Conservation (phyloP, 2,329 filamentous ascomycete genomes). For the Neofusicoccum umdonicola region DNA sequence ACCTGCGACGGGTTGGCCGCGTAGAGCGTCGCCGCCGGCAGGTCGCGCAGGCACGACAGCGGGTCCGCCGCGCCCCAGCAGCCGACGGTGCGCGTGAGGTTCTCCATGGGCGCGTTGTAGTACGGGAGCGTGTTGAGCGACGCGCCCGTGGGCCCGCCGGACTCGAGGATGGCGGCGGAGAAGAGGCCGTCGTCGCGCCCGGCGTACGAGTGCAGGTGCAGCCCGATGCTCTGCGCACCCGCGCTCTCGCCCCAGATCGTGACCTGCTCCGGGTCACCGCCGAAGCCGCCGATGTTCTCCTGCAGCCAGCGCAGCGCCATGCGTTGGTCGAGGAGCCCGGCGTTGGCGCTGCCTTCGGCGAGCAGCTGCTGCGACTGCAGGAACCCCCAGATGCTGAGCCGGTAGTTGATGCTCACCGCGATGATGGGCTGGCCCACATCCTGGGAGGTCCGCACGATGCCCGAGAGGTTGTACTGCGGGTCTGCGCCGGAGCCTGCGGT, state of each 20-base stretch:
- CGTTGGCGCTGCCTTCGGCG: slow-evolving; percentile 48
- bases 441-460: slow-evolving; percentile 23
- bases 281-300: slow-evolving; percentile 44
- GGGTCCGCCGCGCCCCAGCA: slow-evolving; percentile 1
- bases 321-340: slow-evolving; percentile 39
- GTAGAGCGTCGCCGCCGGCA: slow-evolving; percentile 27
- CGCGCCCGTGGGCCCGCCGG: slow-evolving; percentile 33
- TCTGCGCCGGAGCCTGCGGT: slow-evolving; percentile 19
- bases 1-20: slow-evolving; percentile 24
- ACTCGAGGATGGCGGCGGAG: slow-evolving; percentile 41
- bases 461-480: slow-evolving; percentile 30
- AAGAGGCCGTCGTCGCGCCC: slow-evolving; percentile 43
- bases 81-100: slow-evolving; percentile 1
- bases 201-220: slow-evolving; percentile 37
- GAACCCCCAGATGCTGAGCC: slow-evolving; percentile 61
- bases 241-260: slow-evolving; percentile 39
- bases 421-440: slow-evolving; percentile 55
- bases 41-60: slow-evolving; percentile 38
- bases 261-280: slow-evolving; percentile 37
- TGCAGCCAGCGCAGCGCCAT: slow-evolving; percentile 43
- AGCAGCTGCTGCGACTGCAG: slow-evolving; percentile 55
- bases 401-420: slow-evolving; percentile 55
- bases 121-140: slow-evolving; percentile 32
- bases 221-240: slow-evolving; percentile 39
- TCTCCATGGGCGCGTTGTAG: slow-evolving; percentile 25